phyloP scores from a whole-genome alignment of 1,284 basidiomycete species.

The Pisolithus thermaeus region DNA sequence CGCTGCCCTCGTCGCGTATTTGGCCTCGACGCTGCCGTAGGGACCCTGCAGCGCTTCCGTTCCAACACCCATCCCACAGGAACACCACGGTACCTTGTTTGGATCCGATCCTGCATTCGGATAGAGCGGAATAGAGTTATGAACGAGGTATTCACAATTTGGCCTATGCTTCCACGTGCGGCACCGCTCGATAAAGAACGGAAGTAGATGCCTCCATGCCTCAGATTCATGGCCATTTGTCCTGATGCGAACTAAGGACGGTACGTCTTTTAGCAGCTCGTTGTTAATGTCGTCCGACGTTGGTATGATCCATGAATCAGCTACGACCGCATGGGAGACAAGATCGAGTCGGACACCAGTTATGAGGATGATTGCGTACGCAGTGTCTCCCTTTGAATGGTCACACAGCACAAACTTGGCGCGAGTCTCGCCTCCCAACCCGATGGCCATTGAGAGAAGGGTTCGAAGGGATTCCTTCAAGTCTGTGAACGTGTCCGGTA shows the following conservation, averaged over 20 bases:
- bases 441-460: conserved; percentile 26
- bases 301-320: conserved; percentile 40
- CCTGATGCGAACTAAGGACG: conserved; percentile 11
- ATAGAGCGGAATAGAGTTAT: conserved; percentile 29
- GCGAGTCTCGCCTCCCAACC: conserved; percentile 10
- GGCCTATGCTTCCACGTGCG: conserved; percentile 43
- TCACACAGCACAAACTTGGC: conserved; percentile 30
- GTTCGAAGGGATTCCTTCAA: conserved; percentile 30
- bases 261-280: conserved; percentile 1
- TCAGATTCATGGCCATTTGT: conserved; percentile 25
- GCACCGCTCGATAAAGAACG: conserved; percentile 45
- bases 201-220: conserved; percentile 44
- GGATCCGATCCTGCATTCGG: conserved; percentile 19
- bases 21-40: conserved; percentile 27
- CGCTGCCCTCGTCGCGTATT: conserved; percentile 40
- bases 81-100: conserved; percentile 36
- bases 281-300: conserved; percentile 2
- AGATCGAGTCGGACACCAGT: conserved; percentile 40
- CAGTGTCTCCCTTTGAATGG: conserved; percentile 14
- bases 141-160: conserved; percentile 39
- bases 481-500: conserved; percentile 21
- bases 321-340: conserved; percentile 38
- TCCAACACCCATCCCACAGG: conserved; percentile 42
- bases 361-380: conserved; percentile 36
- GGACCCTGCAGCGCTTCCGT: conserved; percentile 22